phyloP scores from a whole-genome alignment of 2,329 filamentous ascomycete species.

The Alternaria sp. region DNA sequence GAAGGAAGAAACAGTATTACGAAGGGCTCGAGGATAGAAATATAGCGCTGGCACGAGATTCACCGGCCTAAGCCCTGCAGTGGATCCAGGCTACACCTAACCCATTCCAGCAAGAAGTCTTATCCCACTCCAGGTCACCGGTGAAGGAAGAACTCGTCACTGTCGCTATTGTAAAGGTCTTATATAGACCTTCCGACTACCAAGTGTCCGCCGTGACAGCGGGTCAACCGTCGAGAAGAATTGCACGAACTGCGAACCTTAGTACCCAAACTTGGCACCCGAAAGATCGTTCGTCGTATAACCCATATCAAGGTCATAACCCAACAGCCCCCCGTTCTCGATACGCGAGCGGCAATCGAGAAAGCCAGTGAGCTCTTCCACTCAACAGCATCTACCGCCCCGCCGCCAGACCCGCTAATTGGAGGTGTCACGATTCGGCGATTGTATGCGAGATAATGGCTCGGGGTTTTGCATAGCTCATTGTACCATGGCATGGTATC shows the following conservation, averaged over 20 bases:
- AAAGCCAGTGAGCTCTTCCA: too few species aligned
- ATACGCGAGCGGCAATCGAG: too few species aligned
- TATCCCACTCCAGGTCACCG: background rate
- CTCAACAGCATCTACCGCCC: too few species aligned
- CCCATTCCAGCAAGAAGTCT: background rate
- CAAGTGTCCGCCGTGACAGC: background rate
- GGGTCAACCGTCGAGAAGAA: background rate
- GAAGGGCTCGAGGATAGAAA: background rate
- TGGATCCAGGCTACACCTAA: background rate
- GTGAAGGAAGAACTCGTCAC: background rate
- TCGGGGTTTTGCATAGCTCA: too few species aligned
- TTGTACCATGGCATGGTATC: too few species aligned
- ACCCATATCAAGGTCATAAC: background rate
- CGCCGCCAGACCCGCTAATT: too few species aligned
- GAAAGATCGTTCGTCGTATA: background rate
- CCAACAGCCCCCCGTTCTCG: background rate
- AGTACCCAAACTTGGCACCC: background rate
- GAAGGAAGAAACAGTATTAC: background rate
- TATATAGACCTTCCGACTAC: background rate
- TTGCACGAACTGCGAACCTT: background rate
- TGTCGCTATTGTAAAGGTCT: background rate
- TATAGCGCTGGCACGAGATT: slow-evolving; percentile 1
- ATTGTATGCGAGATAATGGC: too few species aligned
- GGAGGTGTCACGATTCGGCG: too few species aligned
- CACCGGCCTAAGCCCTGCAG: background rate